These are phyloP conservation scores for Lyophyllum shimeji DNA, from an alignment of 768 basidiomycete genomes.

Conservation along the genomic window DNA sequence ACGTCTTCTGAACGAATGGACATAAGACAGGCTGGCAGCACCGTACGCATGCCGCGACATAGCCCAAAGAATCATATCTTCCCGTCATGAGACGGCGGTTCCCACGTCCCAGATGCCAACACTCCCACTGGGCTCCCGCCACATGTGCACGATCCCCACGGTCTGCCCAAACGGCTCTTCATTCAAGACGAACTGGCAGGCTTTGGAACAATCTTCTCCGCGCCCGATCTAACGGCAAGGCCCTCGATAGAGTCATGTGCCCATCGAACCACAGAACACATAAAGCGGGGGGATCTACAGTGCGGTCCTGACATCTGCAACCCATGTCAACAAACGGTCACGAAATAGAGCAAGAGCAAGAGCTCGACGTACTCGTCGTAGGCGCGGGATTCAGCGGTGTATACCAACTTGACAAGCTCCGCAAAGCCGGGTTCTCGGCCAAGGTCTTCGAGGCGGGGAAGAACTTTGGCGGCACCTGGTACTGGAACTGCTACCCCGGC, in stretches of 20 bases:
- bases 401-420: constrained; percentile 17
- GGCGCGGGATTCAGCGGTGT: constrained; percentile 26
- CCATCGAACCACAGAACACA: not conserved
- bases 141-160: not conserved
- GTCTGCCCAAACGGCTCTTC: not conserved
- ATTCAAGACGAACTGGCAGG: not conserved
- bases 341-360: not conserved
- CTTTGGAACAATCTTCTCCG: not conserved
- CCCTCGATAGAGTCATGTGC: not conserved
- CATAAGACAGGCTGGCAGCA: too few species aligned
- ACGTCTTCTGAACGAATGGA: not conserved
- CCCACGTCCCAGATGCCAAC: not conserved
- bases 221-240: not conserved
- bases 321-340: constrained; percentile 1
- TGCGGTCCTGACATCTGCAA: not conserved
- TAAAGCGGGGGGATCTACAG: not conserved
- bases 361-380: constrained; percentile 24
- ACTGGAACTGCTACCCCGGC: constrained; percentile 28
- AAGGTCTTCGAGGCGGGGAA: constrained; percentile 21
- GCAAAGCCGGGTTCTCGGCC: constrained; percentile 18
- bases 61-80: too few species aligned
- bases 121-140: not conserved
- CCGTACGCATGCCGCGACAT: too few species aligned
- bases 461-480: constrained; percentile 25
- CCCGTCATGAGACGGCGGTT: not conserved